Evolutionary conservation across 78 protist genomes (phyloP).

Genomic region (Dictyostelium capitatum): DNA sequence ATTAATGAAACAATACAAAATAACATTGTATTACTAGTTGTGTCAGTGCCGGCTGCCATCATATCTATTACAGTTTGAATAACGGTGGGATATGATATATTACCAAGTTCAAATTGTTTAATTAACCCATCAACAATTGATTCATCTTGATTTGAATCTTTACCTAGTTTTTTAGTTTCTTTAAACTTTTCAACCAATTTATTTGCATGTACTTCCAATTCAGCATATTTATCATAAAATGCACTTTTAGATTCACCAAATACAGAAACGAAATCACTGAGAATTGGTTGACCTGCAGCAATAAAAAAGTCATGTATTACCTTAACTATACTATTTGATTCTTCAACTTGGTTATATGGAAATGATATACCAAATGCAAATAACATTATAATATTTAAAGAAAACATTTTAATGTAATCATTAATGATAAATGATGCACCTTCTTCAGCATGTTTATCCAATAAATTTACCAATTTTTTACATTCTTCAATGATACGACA

Average conservation of each 20-base stretch:
- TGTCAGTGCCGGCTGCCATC: conserved; percentile 8
- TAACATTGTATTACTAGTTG: neutral
- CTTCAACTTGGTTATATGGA: neutral
- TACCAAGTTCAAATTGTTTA: neutral
- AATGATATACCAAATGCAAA: neutral
- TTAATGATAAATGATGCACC: neutral
- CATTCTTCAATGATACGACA: neutral
- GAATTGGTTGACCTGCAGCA: neutral
- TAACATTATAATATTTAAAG: neutral
- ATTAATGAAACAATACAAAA: neutral
- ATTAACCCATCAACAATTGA: neutral
- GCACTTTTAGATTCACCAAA: neutral
- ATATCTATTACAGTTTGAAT: conserved; percentile 22
- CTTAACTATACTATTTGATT: neutral
- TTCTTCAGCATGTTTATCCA: neutral
- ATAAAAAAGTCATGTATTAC: neutral
- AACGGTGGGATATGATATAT: neutral
- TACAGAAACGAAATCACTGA: conserved; percentile 1
- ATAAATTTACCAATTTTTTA: neutral
- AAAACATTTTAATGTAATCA: neutral
- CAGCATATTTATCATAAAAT: neutral
- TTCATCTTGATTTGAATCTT: neutral
- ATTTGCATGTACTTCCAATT: neutral
- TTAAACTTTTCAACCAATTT: neutral
- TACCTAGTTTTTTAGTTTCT: neutral